These are phyloP conservation scores for Durotheca rogersii DNA, from an alignment of 495 filamentous ascomycete genomes.

Conservation along the genomic window DNA sequence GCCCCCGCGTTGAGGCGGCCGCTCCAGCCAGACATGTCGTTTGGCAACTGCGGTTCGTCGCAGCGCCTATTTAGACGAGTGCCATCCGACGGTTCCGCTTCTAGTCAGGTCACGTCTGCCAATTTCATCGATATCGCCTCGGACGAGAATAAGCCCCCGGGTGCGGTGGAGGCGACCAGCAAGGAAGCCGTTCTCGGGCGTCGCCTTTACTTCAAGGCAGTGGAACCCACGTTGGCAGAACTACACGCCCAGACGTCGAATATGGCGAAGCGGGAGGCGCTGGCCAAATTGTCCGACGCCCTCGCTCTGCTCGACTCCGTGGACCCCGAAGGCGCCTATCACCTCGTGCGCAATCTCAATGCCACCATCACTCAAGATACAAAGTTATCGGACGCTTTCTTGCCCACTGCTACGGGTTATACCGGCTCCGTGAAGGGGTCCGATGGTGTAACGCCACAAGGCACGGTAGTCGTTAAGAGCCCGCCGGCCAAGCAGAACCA, in stretches of 20 bases:
- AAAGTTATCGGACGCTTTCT: slow-evolving; percentile 42
- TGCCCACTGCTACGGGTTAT: slow-evolving; percentile 21
- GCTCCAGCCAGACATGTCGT: slow-evolving; percentile 78
- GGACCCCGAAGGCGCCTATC: slow-evolving; percentile 88
- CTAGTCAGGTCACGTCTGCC: slow-evolving; percentile 38
- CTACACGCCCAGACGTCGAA: slow-evolving; percentile 75
- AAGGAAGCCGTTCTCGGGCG: slow-evolving; percentile 82
- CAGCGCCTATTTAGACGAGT: slow-evolving; percentile 87
- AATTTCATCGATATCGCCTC: slow-evolving; percentile 35
- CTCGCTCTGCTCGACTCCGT: slow-evolving; percentile 80
- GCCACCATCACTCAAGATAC: slow-evolving; percentile 42
- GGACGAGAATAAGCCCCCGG: slow-evolving; percentile 47
- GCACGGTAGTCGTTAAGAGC: slow-evolving; percentile 51
- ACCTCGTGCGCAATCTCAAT: slow-evolving; percentile 72
- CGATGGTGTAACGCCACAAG: slow-evolving; percentile 39
- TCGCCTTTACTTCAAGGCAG: slow-evolving; percentile 71
- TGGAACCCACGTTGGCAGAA: slow-evolving; percentile 81
- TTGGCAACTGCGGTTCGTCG: slow-evolving; percentile 87
- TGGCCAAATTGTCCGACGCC: slow-evolving; percentile 77
- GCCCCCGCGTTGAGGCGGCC: slow-evolving; percentile 65
- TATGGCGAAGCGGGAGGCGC: slow-evolving; percentile 73
- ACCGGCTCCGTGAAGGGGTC: slow-evolving; percentile 14
- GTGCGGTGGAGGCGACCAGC: slow-evolving; percentile 54
- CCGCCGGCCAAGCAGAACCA: slow-evolving; percentile 20
- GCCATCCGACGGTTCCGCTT: slow-evolving; percentile 62